Base-by-base conservation (phyloP, 2,329 filamentous ascomycete genomes). In the Diaporthe batatas region DNA sequence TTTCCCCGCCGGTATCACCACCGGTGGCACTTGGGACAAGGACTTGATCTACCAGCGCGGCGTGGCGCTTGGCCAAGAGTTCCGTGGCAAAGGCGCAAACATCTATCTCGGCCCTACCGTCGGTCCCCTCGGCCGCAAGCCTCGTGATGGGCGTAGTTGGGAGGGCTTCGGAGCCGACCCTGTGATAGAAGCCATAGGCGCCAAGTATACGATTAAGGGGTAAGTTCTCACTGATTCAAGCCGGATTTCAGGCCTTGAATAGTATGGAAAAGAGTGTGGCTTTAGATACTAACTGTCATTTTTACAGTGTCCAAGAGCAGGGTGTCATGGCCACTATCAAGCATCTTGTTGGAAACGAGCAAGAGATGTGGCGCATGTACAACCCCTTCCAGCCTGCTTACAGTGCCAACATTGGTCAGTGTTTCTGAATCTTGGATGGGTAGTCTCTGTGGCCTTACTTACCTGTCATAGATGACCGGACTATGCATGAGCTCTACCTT, bases 271-370 rank as follows among this genome's bases (percentile, higher is more conserved):
- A 1, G 8, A 6, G 32, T 42, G 21, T 53, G 68, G 25, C 23
- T 36, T 12, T 29, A 3, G 12, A 54, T 39, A 44, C 70, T 72
- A 36, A 74, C 57, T 11, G 36, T 18, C 1, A 57, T 21, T 29
- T 16, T 16, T 12, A 8, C 18, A 74, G 73, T 65, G 95, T 97
- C 57, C 95, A 97, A 80, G 89, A 92, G 78, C 91, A 91, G 18
- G 94, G 94, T 80, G 90, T 96, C 69, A 92, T 97, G 82, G 94
- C 95, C 74, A 95, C 92, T 78, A 92, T 92, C 59, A 96, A 95
- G 86, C 93, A 95, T 79, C 92, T 86, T 79, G 89, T 94, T 73
- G 88, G 84, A 64, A 93, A 95, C 77, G 93, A 94, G 82, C 94
- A 95, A 83, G 89, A 91, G 79, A 88, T 91, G 57, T 80, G 89